Evolutionary conservation across 202 grass and related monocot genomes (phyloP), one percentile per base, ranked within the genome.

Genomic region (Bolboschoenoplectus hybrid): DNA sequence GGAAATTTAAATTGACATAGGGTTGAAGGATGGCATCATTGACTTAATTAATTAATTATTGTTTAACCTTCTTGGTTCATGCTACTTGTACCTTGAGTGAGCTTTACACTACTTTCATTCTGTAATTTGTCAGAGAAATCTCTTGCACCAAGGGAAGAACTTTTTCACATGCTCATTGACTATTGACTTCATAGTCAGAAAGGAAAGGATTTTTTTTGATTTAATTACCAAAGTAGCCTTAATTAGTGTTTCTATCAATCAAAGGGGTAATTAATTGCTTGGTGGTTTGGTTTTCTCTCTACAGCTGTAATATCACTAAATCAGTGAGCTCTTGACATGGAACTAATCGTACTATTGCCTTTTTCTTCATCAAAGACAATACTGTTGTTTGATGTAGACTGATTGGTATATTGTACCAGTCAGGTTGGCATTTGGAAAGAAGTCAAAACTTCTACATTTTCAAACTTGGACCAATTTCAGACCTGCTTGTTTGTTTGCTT

Each of bases 21-120:
- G 0, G 26, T 55, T 47, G 45, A 53, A 77, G 36, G 34, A 52
- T 36, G 44, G 74, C 13, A 50, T 43, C 50, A 80, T 80, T 61
- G 76, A 12, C 43, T 51, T 6, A 35, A 76, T 16, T 65, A 82
- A 39, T 63, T 13, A 63, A 68, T 55, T 82, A 49, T 46, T 66
- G 58, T 64, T 64, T 47, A 66, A 34, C 6, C 0, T 80, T 26
- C 60, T 44, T 9, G 56, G 79, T 9, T 11, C 36, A 64, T 64
- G 38, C 57, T 81, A 43, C 5, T 57, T 82, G 44, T 83, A 9
- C 81, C 8, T 83, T 56, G 58, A 83, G 81, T 83, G 81, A 55
- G 63, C 45, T 56, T 83, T 69, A 83, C 81, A n/a, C 46, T 83
- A n/a, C 46, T 83, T 83, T 5, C 26, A 0, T 17, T 47, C 14